phyloP scores from a whole-genome alignment of 2,329 filamentous ascomycete species.

The Ophiostoma populinum region DNA sequence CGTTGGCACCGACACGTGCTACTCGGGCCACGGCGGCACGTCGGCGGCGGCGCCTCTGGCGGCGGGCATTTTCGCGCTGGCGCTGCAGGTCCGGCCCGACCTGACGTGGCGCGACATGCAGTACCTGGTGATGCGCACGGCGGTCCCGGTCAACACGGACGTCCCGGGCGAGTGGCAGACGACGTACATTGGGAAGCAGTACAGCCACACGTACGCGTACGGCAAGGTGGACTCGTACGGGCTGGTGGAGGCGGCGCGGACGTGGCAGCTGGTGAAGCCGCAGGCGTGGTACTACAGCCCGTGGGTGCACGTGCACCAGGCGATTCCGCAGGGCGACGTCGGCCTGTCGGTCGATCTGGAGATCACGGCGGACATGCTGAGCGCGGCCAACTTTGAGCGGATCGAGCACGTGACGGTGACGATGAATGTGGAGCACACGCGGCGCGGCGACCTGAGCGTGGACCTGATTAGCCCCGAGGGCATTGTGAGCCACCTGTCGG shows the following conservation, averaged over 20 bases:
- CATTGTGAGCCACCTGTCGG: constrained; percentile 69
- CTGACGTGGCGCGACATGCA: constrained; percentile 90
- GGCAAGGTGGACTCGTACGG: constrained; percentile 84
- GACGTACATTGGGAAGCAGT: constrained; percentile 66
- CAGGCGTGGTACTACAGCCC: constrained; percentile 91
- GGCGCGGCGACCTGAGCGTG: constrained; percentile 80
- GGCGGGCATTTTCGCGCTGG: constrained; percentile 80
- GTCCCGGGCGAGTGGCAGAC: constrained; percentile 55
- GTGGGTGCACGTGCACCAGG: constrained; percentile 77
- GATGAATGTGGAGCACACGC: constrained; percentile 84
- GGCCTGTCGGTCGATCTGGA: constrained; percentile 69
- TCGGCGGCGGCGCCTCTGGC: constrained; percentile 88
- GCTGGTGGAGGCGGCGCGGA: constrained; percentile 71
- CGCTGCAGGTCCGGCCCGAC: constrained; percentile 69
- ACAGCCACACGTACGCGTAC: constrained; percentile 88
- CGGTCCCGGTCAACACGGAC: constrained; percentile 60
- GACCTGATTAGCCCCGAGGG: constrained; percentile 75
- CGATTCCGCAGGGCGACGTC: constrained; percentile 67
- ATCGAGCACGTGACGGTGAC: constrained; percentile 93
- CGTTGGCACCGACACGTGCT: constrained; percentile 69
- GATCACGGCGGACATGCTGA: constrained; percentile 65
- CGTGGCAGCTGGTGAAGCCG: constrained; percentile 77
- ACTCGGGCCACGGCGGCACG: constrained; percentile 72
- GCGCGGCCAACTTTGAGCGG: constrained; percentile 64
- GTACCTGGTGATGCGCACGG: constrained; percentile 72